Base-by-base conservation (phyloP, 768 basidiomycete species). In the Russula earlei region DNA sequence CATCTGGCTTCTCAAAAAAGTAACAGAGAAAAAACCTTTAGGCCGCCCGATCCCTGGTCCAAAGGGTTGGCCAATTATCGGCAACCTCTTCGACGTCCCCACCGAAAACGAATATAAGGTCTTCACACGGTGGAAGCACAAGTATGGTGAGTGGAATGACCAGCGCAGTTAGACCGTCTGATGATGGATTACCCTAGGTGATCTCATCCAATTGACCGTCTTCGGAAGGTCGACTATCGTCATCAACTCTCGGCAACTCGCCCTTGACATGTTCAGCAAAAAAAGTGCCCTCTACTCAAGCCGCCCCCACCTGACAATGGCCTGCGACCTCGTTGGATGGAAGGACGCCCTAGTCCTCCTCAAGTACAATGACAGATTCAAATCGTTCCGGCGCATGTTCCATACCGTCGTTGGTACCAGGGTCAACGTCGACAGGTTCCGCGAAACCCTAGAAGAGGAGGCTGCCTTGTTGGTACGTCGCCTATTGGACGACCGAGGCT, bases 211-310 rank as follows among this genome's bases (percentile, higher is more conserved):
- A 14, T 19, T 67, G 43, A 61, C 55, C 6, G 47, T 67, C 15
- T 55, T 67, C 25, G 64, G 66, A 27, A 60, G 59, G 19, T 61
- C 61, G 2, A 54, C 65, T 4, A 55, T 67, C 42, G 59, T 67
- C 40, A 58, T 67, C 27, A 65, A 65, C 51, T 63, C 64, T 7
- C 55, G 55, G 1, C 37, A 63, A 42, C 37, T 57, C 3, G 61
- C 63, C 7, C 46, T 49, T 14, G 64, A 67, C 0, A 62, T 67
- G 25, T 56, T 67, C 4, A 61, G 65, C 52, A 64, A 64, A 49
- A 67, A 67, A 46, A 64, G 66, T 36, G 54, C 59, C 8, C 59
- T 66, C 12, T 65, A 67, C 61, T 67, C 62, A 11, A 58, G 56
- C 42, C 52, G 60, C 34, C 63, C 65, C 7, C 54, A 59, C n/a